Evolutionary conservation across 441 rosid genomes (phyloP).

Genomic region (Jatropha podagrica): DNA sequence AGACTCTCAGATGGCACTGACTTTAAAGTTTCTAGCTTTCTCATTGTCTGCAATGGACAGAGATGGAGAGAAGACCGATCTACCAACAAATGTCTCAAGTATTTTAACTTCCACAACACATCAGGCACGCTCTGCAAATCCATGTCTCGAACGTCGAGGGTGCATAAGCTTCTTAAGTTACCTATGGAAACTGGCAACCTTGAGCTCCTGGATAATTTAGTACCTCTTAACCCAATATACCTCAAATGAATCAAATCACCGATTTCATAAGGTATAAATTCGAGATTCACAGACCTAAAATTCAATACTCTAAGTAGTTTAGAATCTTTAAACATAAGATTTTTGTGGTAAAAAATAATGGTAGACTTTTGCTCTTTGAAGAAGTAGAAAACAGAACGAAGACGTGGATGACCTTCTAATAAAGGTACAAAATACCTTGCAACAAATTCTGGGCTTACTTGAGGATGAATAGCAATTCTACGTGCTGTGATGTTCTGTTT

Average conservation of each 20-base stretch:
- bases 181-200: neutral
- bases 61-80: too few species aligned
- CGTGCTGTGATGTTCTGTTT: neutral
- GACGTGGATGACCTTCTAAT: neutral
- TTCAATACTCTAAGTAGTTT: slow-evolving; percentile 1
- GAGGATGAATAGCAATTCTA: slow-evolving; percentile 22
- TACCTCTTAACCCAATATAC: neutral
- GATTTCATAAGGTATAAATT: neutral
- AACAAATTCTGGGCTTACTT: neutral
- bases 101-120: slow-evolving; percentile 7
- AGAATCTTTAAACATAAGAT: neutral
- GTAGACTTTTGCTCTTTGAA: neutral
- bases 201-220: neutral
- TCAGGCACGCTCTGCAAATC: neutral
- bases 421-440: neutral
- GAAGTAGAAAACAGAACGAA: slow-evolving; percentile 14
- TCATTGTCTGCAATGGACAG: neutral
- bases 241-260: slow-evolving; percentile 18
- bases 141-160: neutral
- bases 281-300: neutral
- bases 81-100: slow-evolving; percentile 1
- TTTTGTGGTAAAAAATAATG: too few species aligned
- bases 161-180: neutral
- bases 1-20: neutral
- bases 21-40: slow-evolving; percentile 7